Evolutionary conservation across 1,284 basidiomycete species (phyloP).

Genomic region (Pseudozyma thailandica): DNA sequence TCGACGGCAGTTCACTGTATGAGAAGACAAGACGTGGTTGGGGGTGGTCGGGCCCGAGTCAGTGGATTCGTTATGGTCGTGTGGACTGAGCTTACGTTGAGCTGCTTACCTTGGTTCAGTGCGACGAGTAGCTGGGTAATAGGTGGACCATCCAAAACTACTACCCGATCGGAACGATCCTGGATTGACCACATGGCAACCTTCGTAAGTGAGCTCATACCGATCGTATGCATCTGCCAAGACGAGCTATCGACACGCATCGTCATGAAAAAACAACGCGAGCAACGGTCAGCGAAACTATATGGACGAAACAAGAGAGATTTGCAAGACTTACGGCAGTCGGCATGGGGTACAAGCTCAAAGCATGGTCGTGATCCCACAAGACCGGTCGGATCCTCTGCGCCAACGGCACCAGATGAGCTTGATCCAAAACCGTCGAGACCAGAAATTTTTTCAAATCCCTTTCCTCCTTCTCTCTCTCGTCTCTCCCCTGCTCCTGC

Average conservation of each 20-base stretch:
- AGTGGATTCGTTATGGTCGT: not conserved
- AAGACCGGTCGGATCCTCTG: constrained; percentile 83
- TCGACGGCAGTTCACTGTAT: too few species aligned
- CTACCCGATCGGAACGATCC: constrained; percentile 71
- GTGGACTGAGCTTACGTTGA: not conserved
- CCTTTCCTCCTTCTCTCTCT: constrained; percentile 58
- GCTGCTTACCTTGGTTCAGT: constrained; percentile 60
- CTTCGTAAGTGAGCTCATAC: constrained; percentile 95
- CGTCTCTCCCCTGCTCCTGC: constrained; percentile 38
- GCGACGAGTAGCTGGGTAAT: constrained; percentile 65
- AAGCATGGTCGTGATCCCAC: constrained; percentile 89
- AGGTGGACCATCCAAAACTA: constrained; percentile 66
- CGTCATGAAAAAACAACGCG: constrained; percentile 1
- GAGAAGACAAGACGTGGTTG: too few species aligned
- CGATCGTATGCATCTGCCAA: constrained; percentile 96
- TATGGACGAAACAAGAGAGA: too few species aligned
- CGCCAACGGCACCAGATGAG: constrained; percentile 81
- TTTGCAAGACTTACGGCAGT: constrained; percentile 76
- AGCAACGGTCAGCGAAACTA: too few species aligned
- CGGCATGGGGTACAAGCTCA: constrained; percentile 93
- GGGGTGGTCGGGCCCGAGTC: too few species aligned
- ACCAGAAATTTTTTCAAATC: constrained; percentile 55
- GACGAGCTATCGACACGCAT: constrained; percentile 75
- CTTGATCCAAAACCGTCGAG: constrained; percentile 67
- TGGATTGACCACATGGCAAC: constrained; percentile 98